Percentiles rank a stretch among this genome's conserved stretches.
These are phyloP conservation scores for Epichloe elymi DNA, from an alignment of 2,329 filamentous ascomycete genomes.

Conservation along the genomic window DNA sequence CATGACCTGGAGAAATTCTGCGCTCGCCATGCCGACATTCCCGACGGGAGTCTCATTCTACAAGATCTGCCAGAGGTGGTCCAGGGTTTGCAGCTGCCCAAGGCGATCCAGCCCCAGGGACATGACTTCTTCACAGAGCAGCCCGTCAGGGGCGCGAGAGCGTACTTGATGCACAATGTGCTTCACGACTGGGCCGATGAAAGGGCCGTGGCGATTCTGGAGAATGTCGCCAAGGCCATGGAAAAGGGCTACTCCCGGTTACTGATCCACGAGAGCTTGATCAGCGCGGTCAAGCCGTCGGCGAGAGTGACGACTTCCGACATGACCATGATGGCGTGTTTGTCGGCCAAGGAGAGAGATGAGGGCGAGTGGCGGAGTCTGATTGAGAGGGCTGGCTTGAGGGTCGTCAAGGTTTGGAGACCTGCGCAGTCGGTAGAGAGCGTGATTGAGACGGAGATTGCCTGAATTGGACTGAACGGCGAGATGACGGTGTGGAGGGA, in stretches of 20 bases:
- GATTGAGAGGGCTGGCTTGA: slow-evolving; percentile 13
- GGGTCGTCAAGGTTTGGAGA: slow-evolving; percentile 19
- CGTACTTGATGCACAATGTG: slow-evolving; percentile 34
- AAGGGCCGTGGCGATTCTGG: slow-evolving; percentile 20
- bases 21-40: slow-evolving; percentile 13
- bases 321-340: slow-evolving; percentile 20
- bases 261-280: slow-evolving; percentile 23
- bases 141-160: slow-evolving; percentile 24
- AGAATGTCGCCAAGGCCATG: slow-evolving; percentile 11
- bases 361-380: slow-evolving; percentile 19
- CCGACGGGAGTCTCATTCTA: slow-evolving; percentile 18
- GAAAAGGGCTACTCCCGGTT: slow-evolving; percentile 22
- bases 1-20: slow-evolving; percentile 23
- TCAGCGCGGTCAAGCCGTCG: slow-evolving; percentile 16
- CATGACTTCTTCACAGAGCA: slow-evolving; percentile 26
- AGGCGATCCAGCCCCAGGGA: slow-evolving; percentile 15
- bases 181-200: slow-evolving; percentile 37
- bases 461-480: neutral
- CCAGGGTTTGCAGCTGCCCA: slow-evolving; percentile 10
- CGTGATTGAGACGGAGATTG: slow-evolving; percentile 15
- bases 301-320: slow-evolving; percentile 20
- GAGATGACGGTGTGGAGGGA: neutral
- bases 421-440: slow-evolving; percentile 15
- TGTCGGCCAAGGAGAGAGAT: slow-evolving; percentile 19
- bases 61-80: slow-evolving; percentile 22